phyloP scores from a whole-genome alignment of 495 filamentous ascomycete species.

The Parathielavia hyrcaniae region DNA sequence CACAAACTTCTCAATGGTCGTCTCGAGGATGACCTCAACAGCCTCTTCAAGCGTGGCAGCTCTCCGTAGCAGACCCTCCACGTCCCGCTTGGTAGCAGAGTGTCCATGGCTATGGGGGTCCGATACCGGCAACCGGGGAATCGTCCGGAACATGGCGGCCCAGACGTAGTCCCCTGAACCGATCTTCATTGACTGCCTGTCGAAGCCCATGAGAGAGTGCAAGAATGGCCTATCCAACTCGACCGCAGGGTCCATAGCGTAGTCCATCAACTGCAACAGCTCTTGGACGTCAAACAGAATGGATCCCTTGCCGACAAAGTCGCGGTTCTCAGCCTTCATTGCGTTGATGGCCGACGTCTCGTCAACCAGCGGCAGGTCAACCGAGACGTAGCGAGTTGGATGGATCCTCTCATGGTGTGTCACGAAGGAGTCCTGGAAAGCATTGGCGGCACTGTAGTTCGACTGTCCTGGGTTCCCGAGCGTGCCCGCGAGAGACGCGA shows the following conservation, averaged over 20 bases:
- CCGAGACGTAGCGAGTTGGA: neutral
- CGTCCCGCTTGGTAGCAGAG: neutral
- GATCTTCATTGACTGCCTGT: neutral
- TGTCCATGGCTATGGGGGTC: neutral
- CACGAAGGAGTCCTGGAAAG: neutral
- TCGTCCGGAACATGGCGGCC: neutral
- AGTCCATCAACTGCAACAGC: neutral
- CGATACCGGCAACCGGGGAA: neutral
- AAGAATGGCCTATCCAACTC: neutral
- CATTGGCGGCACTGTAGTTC: slow-evolving; percentile 1
- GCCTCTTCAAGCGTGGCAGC: neutral
- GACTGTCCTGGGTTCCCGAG: neutral
- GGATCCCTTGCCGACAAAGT: neutral
- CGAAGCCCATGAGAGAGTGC: neutral
- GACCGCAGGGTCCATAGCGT: neutral
- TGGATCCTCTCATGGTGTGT: neutral
- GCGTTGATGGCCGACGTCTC: neutral
- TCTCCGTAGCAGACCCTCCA: neutral
- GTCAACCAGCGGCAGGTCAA: neutral
- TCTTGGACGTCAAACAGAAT: neutral
- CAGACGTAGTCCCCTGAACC: neutral
- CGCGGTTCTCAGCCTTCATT: neutral
- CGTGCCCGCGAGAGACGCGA: neutral
- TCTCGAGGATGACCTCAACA: neutral
- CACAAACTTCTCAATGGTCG: neutral